Percentiles rank a stretch among this genome's conserved stretches.
These are phyloP conservation scores for Stagonosporopsis vannaccii DNA, from an alignment of 2,329 filamentous ascomycete species.

Conservation along the genomic window DNA sequence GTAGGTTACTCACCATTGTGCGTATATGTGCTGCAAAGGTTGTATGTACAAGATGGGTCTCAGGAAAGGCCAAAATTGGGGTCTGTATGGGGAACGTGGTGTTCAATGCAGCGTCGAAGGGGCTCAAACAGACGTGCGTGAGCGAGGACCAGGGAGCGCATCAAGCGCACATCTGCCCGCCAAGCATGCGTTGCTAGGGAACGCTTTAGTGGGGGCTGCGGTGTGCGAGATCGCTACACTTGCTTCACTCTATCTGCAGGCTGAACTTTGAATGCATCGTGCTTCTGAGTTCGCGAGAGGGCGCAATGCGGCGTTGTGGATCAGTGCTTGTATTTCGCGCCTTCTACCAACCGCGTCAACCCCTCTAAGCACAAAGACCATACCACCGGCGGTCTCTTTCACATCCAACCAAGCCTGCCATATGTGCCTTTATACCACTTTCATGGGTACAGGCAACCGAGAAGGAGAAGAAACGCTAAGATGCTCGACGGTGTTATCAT, in stretches of 20 bases:
- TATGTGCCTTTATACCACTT: not conserved
- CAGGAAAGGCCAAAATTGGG: constrained; percentile 15
- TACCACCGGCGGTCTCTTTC: not conserved
- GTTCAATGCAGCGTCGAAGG: constrained; percentile 21
- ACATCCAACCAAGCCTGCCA: not conserved
- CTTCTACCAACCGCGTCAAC: not conserved
- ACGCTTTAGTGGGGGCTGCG: constrained; percentile 11
- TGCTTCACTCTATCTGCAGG: not conserved
- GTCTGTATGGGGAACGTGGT: constrained; percentile 22
- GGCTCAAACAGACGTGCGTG: constrained; percentile 21
- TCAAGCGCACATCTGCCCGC: constrained; percentile 36
- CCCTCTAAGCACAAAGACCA: not conserved
- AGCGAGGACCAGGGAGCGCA: constrained; percentile 29
- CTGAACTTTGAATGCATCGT: not conserved
- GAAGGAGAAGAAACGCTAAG: not conserved
- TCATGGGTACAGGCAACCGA: not conserved
- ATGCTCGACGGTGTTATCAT: not conserved
- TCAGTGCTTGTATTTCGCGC: not conserved
- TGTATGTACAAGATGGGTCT: constrained; percentile 15
- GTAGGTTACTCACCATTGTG: constrained; percentile 30
- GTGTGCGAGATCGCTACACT: constrained; percentile 11
- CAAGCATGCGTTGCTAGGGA: constrained; percentile 24
- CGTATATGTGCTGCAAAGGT: not conserved
- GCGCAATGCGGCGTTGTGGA: not conserved
- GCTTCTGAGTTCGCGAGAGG: not conserved